Conservation (phyloP, 2,329 filamentous ascomycete genomes). For the Pleomassaria siparia region DNA sequence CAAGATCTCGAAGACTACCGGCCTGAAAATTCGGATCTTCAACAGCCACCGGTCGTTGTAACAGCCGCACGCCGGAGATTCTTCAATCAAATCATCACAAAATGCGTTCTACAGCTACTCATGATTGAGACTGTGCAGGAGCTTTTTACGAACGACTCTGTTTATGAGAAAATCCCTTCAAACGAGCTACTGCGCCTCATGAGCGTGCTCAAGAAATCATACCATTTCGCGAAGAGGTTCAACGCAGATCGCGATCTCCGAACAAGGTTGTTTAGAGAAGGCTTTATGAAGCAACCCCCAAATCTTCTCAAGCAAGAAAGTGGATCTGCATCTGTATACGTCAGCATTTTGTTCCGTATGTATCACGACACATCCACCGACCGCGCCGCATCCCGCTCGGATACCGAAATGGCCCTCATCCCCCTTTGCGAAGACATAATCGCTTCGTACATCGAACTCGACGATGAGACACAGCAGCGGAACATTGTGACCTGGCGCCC, state of each 20-base stretch:
- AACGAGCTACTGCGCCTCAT: slow-evolving; percentile 87
- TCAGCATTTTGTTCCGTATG: slow-evolving; percentile 95
- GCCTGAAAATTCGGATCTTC: slow-evolving; percentile 64
- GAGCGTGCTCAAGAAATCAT: slow-evolving; percentile 91
- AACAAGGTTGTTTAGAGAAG: slow-evolving; percentile 92
- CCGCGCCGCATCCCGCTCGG: slow-evolving; percentile 72
- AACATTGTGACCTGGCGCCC: slow-evolving; percentile 98
- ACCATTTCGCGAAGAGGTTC: slow-evolving; percentile 95
- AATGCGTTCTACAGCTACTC: slow-evolving; percentile 92
- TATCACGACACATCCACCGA: slow-evolving; percentile 88
- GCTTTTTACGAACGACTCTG: slow-evolving; percentile 94
- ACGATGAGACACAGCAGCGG: slow-evolving; percentile 94
- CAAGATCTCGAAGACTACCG: slow-evolving; percentile 80
- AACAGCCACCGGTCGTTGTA: slow-evolving; percentile 88
- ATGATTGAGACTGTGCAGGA: slow-evolving; percentile 99
- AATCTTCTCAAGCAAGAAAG: slow-evolving; percentile 97
- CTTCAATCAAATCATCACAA: slow-evolving; percentile 99
- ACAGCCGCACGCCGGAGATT: slow-evolving; percentile 90
- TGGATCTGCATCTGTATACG: slow-evolving; percentile 89
- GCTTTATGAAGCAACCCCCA: slow-evolving; percentile 99
- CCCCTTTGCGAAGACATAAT: slow-evolving; percentile 96
- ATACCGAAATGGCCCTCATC: slow-evolving; percentile 89
- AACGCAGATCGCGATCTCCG: slow-evolving; percentile 96
- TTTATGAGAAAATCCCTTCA: slow-evolving; percentile 91
- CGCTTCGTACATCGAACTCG: slow-evolving; percentile 77